Percentiles rank a stretch among this genome's conserved stretches.
Evolutionary conservation across 2,329 filamentous ascomycete genomes (phyloP).

Genomic region (Fusarium mexicanum): DNA sequence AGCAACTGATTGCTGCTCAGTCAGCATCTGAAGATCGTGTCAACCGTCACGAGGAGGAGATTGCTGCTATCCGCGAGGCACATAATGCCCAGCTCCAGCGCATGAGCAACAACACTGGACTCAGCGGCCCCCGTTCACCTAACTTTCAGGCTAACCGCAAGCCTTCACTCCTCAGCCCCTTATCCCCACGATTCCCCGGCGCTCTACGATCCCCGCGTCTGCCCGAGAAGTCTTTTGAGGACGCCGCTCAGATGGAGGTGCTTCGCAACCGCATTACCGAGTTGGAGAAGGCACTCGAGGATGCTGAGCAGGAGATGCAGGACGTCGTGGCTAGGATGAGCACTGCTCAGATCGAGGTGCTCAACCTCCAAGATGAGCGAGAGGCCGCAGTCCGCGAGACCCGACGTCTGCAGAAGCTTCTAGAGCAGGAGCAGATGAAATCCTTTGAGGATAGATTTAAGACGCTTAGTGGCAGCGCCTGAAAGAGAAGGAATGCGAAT

Average conservation of each 20-base stretch:
- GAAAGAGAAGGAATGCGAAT: constrained; percentile 20
- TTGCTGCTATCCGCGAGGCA: constrained; percentile 77
- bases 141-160: constrained; percentile 46
- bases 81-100: constrained; percentile 82
- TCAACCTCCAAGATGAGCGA: constrained; percentile 78
- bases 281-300: constrained; percentile 76
- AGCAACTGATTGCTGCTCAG: constrained; percentile 84
- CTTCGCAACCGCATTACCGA: constrained; percentile 84
- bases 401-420: constrained; percentile 71
- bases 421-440: constrained; percentile 71
- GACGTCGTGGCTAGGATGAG: constrained; percentile 85
- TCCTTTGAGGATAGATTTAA: constrained; percentile 53
- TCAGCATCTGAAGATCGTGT: constrained; percentile 87
- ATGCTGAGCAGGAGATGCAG: constrained; percentile 78
- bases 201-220: constrained; percentile 55
- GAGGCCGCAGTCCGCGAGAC: constrained; percentile 80
- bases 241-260: constrained; percentile 77
- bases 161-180: constrained; percentile 49
- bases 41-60: constrained; percentile 85
- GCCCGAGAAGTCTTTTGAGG: constrained; percentile 73
- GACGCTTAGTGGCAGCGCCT: constrained; percentile 45
- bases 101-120: constrained; percentile 62
- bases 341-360: constrained; percentile 82
- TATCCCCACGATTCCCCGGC: constrained; percentile 49
- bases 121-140: constrained; percentile 48